These are phyloP conservation scores for Venturia nashicola DNA, from an alignment of 2,329 filamentous ascomycete genomes.

Conservation along the genomic window DNA sequence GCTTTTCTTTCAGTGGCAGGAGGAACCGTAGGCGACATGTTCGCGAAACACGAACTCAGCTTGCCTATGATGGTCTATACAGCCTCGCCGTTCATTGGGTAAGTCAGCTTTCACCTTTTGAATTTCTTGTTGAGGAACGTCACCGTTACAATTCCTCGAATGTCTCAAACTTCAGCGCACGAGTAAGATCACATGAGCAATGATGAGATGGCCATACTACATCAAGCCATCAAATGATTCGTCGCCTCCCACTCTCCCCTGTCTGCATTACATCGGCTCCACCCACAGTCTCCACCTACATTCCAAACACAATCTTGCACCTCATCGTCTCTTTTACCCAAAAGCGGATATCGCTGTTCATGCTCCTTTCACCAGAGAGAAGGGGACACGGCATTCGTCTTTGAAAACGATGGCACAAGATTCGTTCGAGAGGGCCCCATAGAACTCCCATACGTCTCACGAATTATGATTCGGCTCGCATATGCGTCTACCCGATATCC, in stretches of 20 bases:
- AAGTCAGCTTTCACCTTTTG: slow-evolving; percentile 10
- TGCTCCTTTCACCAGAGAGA: background rate
- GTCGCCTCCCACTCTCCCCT: background rate
- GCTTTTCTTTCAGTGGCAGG: slow-evolving; percentile 59
- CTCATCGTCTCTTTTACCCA: slow-evolving; percentile 1
- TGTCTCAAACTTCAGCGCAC: background rate
- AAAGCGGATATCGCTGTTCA: background rate
- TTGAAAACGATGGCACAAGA: background rate
- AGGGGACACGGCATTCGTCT: background rate
- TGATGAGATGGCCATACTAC: background rate
- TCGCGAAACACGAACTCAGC: slow-evolving; percentile 54
- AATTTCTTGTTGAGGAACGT: background rate
- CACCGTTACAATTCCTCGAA: background rate
- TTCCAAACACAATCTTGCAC: background rate
- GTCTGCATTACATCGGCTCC: background rate
- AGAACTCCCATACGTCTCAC: background rate
- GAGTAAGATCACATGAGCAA: background rate
- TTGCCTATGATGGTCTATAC: slow-evolving; percentile 71
- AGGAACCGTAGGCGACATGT: slow-evolving; percentile 75
- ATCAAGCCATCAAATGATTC: background rate
- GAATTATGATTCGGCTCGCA: background rate
- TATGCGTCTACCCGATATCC: background rate
- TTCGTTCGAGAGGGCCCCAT: slow-evolving; percentile 3
- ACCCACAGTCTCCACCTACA: background rate
- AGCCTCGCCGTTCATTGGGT: slow-evolving; percentile 38